Percentiles rank a stretch among this genome's conserved stretches.
Conservation (phyloP, 768 basidiomycete species). For the Terana coerulea region DNA sequence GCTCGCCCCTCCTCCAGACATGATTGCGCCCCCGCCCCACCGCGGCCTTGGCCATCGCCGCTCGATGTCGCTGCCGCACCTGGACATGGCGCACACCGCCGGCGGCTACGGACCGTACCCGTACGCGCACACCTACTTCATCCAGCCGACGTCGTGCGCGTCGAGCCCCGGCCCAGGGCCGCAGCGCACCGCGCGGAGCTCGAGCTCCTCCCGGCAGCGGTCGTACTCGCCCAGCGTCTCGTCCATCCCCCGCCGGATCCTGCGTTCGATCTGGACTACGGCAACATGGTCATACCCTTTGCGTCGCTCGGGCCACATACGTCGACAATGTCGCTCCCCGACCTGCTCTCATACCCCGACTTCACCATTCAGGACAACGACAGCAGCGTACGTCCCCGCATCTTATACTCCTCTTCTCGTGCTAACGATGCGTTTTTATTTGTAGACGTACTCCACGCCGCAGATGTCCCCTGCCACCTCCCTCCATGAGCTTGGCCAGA, state of each 20-base stretch:
- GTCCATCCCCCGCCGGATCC: slow-evolving; percentile 19
- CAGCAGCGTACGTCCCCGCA: slow-evolving; percentile 5
- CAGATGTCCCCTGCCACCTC: slow-evolving; percentile 9
- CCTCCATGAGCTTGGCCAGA: slow-evolving; percentile 3
- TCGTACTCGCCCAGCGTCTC: slow-evolving; percentile 2
- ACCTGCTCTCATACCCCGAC: slow-evolving; percentile 6
- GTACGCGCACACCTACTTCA: slow-evolving; percentile 14
- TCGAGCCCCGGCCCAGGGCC: slow-evolving; percentile 12
- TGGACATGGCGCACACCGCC: background rate
- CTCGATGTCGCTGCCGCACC: slow-evolving; percentile 12
- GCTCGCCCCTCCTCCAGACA: no score
- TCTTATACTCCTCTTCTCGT: background rate
- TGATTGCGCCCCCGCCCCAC: background rate
- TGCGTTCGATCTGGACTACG: slow-evolving; percentile 13
- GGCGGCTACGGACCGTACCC: slow-evolving; percentile 4
- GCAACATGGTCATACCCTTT: background rate
- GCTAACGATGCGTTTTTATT: background rate
- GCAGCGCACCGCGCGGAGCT: background rate
- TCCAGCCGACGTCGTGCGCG: slow-evolving; percentile 12
- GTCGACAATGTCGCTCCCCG: slow-evolving; percentile 10
- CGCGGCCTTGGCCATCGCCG: slow-evolving; percentile 6
- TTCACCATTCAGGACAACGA: background rate
- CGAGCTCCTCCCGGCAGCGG: slow-evolving; percentile 5
- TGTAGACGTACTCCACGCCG: slow-evolving; percentile 7
- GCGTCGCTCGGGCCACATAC: background rate